phyloP scores from a whole-genome alignment of 2,329 filamentous ascomycete species.

The Chaetomium strumarium region DNA sequence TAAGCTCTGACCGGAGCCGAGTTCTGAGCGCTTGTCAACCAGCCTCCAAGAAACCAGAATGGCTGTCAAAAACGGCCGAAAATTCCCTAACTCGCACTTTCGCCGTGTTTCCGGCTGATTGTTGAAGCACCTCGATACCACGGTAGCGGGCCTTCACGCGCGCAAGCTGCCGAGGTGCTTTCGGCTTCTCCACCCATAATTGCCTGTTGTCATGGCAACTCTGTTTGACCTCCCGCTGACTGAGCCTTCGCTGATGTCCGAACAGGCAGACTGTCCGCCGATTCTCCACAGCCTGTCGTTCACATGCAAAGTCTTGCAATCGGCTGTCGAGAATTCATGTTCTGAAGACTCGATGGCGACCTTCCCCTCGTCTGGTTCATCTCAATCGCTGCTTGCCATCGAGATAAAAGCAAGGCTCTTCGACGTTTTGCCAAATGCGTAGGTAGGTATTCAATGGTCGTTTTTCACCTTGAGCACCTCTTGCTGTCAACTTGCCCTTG shows the following conservation, averaged over 20 bases:
- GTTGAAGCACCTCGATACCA: not conserved
- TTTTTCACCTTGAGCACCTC: too few species aligned
- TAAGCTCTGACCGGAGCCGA: slow-evolving; percentile 1
- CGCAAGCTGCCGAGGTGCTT: slow-evolving; percentile 15
- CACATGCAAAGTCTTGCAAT: slow-evolving; percentile 11
- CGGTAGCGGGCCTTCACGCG: not conserved
- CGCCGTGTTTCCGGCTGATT: not conserved
- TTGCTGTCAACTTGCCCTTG: too few species aligned
- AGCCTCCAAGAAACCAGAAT: not conserved
- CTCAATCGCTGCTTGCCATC: too few species aligned
- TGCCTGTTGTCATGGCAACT: slow-evolving; percentile 24
- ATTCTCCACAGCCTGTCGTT: slow-evolving; percentile 14
- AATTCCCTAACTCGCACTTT: not conserved
- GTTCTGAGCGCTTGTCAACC: not conserved
- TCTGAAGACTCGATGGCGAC: too few species aligned
- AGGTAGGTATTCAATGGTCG: too few species aligned
- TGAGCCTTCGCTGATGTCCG: not conserved
- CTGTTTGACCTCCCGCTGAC: not conserved
- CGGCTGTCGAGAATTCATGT: not conserved
- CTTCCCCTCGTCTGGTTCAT: too few species aligned
- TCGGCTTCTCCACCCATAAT: slow-evolving; percentile 14
- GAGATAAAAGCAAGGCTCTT: too few species aligned
- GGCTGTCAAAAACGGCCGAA: not conserved
- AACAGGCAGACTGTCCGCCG: slow-evolving; percentile 11
- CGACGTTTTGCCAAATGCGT: too few species aligned